Evolutionary conservation across 495 filamentous ascomycete genomes (phyloP).

Genomic region (Annulohypoxylon bovei): DNA sequence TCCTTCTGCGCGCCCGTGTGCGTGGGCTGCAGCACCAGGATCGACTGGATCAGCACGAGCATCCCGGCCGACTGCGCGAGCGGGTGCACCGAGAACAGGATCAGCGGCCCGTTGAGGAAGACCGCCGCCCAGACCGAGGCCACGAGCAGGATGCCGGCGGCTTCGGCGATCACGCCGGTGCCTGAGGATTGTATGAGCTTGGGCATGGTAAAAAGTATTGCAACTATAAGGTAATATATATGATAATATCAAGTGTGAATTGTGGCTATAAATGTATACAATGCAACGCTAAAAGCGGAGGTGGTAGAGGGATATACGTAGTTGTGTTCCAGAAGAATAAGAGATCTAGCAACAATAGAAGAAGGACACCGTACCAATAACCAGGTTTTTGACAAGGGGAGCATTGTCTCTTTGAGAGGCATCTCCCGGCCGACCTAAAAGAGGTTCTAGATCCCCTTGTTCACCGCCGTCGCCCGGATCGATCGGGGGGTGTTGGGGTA

Average conservation of each 20-base stretch:
- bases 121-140: conserved; percentile 78
- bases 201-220: conserved; percentile 30
- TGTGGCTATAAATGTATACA: neutral
- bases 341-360: conserved; percentile 5
- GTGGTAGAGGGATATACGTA: neutral
- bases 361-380: conserved; percentile 68
- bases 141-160: conserved; percentile 65
- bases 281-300: conserved; percentile 7
- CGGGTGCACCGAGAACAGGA: conserved; percentile 87
- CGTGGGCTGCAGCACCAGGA: conserved; percentile 90
- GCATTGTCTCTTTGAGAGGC: conserved; percentile 72
- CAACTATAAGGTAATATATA: neutral
- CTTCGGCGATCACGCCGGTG: conserved; percentile 54
- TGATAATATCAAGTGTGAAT: neutral
- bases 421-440: conserved; percentile 79
- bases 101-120: conserved; percentile 68
- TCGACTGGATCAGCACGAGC: conserved; percentile 77
- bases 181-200: conserved; percentile 60
- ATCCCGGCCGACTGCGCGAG: conserved; percentile 81
- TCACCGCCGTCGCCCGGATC: conserved; percentile 39
- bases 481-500: conserved; percentile 54
- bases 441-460: conserved; percentile 73
- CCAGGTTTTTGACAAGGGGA: conserved; percentile 74
- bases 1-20: conserved; percentile 77
- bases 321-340: neutral